These are phyloP conservation scores for Dothiorella sarmentorum DNA, from an alignment of 2,329 filamentous ascomycete genomes.

Conservation along the genomic window DNA sequence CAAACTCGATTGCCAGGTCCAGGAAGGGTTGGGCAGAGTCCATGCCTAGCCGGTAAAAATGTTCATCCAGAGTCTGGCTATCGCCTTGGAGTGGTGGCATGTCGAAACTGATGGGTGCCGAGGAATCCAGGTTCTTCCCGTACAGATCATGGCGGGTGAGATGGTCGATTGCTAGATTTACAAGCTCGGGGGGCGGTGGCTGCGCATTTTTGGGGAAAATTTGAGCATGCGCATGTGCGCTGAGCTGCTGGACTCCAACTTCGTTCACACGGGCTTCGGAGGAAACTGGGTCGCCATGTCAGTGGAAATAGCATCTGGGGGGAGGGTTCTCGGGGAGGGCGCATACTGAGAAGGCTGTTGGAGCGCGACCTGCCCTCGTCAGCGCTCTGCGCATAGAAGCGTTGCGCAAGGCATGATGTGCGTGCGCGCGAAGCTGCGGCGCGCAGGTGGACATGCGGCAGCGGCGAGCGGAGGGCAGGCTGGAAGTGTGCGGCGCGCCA, in stretches of 20 bases:
- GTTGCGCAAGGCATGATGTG: neutral
- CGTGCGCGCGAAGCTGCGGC: neutral
- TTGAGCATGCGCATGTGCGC: constrained; percentile 75
- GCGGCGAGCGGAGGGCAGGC: constrained; percentile 4
- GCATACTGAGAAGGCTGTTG: constrained; percentile 2
- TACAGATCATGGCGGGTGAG: constrained; percentile 79
- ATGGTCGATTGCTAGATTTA: constrained; percentile 78
- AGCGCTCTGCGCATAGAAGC: neutral
- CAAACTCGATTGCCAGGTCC: constrained; percentile 69
- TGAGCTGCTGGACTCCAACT: constrained; percentile 92
- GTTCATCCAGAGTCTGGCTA: constrained; percentile 73
- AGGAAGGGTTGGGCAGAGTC: constrained; percentile 86
- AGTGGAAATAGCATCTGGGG: constrained; percentile 6
- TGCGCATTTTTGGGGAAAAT: constrained; percentile 64
- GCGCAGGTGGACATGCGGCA: neutral
- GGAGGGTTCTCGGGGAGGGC: neutral
- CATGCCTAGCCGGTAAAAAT: constrained; percentile 83
- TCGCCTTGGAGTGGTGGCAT: constrained; percentile 72
- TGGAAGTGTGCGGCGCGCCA: neutral
- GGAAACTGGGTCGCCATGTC: constrained; percentile 28
- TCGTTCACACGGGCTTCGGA: constrained; percentile 75
- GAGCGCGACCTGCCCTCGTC: neutral
- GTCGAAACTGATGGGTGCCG: constrained; percentile 75
- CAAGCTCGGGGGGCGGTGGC: constrained; percentile 64
- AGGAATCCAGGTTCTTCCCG: constrained; percentile 81